phyloP scores from a whole-genome alignment of 1,139 yeast genomes.

The Candida buenavistaensis region DNA sequence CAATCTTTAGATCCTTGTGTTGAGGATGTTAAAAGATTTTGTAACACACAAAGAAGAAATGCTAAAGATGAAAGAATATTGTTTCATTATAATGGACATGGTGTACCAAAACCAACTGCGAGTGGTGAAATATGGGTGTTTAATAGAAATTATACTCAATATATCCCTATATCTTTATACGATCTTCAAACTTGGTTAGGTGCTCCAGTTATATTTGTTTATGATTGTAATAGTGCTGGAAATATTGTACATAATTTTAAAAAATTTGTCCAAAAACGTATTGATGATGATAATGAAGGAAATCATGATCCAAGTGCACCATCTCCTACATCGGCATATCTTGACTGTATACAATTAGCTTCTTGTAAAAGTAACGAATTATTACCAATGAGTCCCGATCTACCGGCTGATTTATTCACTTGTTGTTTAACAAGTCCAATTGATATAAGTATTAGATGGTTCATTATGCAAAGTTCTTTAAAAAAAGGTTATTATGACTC shows the following conservation, averaged over 20 bases:
- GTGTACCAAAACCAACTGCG: constrained; percentile 96
- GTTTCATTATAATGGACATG: constrained; percentile 97
- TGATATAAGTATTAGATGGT: constrained; percentile 91
- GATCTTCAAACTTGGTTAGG: constrained; percentile 97
- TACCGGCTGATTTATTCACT: constrained; percentile 95
- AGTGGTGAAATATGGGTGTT: constrained; percentile 99
- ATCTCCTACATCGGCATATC: constrained; percentile 67
- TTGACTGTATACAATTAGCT: constrained; percentile 90
- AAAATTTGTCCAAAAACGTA: constrained; percentile 85
- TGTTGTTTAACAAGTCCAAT: constrained; percentile 96
- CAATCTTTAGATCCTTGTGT: constrained; percentile 93
- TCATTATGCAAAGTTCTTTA: constrained; percentile 79
- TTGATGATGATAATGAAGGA: constrained; percentile 81
- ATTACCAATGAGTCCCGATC: constrained; percentile 88
- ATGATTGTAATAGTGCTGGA: constrained; percentile 95
- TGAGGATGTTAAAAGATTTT: constrained; percentile 90
- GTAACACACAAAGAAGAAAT: constrained; percentile 82
- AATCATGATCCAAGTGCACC: constrained; percentile 66
- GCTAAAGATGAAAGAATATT: constrained; percentile 90
- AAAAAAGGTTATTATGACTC: constrained; percentile 62
- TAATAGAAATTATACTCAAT: constrained; percentile 94
- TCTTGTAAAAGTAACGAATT: constrained; percentile 88
- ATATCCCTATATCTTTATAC: constrained; percentile 90
- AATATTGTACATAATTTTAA: constrained; percentile 89
- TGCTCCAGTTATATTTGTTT: constrained; percentile 94